Evolutionary conservation across 1,284 basidiomycete genomes (phyloP).

Genomic region (Volvariella surrecta): DNA sequence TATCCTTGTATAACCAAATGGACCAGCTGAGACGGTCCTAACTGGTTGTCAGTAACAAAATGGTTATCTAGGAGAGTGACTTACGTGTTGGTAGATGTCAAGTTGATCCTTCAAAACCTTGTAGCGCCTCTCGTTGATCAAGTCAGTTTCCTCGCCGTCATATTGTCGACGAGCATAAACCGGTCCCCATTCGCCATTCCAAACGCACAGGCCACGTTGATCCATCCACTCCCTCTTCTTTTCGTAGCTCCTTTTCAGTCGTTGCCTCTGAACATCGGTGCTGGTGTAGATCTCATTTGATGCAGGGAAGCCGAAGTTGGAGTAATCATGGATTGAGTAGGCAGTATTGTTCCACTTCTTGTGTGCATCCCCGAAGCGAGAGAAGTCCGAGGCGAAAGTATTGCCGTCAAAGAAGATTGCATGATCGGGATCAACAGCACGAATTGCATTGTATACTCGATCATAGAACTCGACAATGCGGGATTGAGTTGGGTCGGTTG

Average conservation of each 20-base stretch:
- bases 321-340: constrained; percentile 74
- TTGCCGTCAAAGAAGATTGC: constrained; percentile 64
- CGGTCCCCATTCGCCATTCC: constrained; percentile 72
- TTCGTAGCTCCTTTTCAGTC: constrained; percentile 47
- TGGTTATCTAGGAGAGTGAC: not conserved
- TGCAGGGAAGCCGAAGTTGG: constrained; percentile 60
- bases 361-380: constrained; percentile 52
- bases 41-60: constrained; percentile 3
- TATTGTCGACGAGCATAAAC: constrained; percentile 53
- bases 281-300: constrained; percentile 49
- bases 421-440: constrained; percentile 56
- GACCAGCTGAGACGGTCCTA: constrained; percentile 70
- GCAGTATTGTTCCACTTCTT: constrained; percentile 55
- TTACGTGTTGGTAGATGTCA: constrained; percentile 57
- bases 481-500: constrained; percentile 46
- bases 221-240: constrained; percentile 69
- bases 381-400: constrained; percentile 71
- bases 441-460: constrained; percentile 54
- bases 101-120: constrained; percentile 66
- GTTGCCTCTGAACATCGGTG: constrained; percentile 41
- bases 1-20: constrained; percentile 84
- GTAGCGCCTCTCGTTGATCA: constrained; percentile 61
- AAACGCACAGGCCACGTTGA: constrained; percentile 54
- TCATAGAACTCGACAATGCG: constrained; percentile 56
- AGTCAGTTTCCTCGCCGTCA: constrained; percentile 48